Percentiles rank a stretch among this genome's conserved stretches.
phyloP scores from a whole-genome alignment of 1,284 basidiomycete genomes.

The Papiliotrema flavescens region DNA sequence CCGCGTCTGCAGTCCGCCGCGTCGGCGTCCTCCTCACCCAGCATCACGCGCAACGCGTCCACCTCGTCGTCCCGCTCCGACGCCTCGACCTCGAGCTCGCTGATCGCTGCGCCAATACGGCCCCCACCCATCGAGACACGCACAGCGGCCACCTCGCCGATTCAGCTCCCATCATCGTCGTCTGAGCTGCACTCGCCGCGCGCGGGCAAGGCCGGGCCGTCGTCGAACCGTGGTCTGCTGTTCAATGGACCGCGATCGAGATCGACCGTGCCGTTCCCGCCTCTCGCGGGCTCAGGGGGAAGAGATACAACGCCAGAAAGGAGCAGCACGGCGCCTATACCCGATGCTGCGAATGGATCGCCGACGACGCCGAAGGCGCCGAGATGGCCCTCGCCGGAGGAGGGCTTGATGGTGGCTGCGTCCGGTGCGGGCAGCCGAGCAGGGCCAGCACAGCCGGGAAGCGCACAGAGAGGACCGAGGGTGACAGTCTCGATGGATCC shows the following conservation, averaged over 20 bases:
- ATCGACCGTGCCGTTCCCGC: not conserved
- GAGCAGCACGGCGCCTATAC: not conserved
- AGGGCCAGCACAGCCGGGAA: too few relatives aligned
- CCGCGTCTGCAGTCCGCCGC: conserved; percentile 2
- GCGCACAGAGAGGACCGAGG: not conserved
- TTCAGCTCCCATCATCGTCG: conserved; percentile 18
- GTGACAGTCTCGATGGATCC: conserved; percentile 14
- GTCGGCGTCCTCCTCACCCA: not conserved
- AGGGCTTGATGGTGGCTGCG: not conserved
- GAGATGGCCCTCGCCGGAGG: not conserved
- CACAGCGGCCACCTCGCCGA: conserved; percentile 39
- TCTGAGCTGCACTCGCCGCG: not conserved
- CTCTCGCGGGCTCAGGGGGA: not conserved
- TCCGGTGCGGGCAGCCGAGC: too few relatives aligned
- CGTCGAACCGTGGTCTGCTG: not conserved
- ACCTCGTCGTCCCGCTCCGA: conserved; percentile 39
- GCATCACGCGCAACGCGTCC: conserved; percentile 38
- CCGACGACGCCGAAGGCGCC: not conserved
- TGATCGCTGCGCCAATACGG: conserved; percentile 46
- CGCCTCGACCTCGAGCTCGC: conserved; percentile 37
- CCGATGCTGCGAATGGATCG: not conserved
- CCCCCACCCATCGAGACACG: conserved; percentile 44
- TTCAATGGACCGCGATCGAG: conserved; percentile 6
- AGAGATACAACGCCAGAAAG: not conserved
- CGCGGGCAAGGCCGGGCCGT: too few relatives aligned